Conservation (phyloP, 148 eudicot species). For the Dianthus caryophyllus region DNA sequence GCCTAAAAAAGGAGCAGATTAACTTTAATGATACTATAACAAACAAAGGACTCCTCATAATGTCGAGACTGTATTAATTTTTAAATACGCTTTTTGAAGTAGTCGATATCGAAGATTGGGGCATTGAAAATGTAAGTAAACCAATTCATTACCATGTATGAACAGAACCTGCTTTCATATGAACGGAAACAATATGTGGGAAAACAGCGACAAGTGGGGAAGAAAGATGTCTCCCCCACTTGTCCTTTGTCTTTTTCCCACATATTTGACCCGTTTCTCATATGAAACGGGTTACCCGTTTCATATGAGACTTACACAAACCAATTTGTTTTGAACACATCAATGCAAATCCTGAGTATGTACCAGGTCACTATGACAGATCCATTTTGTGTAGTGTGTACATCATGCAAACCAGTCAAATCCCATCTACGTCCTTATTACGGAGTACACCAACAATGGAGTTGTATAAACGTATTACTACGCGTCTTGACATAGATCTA, state of each 20-base stretch:
- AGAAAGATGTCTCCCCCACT: no score
- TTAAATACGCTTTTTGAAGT: background rate
- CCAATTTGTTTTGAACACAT: slow-evolving; percentile 10
- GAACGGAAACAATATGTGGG: no score
- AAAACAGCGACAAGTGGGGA: no score
- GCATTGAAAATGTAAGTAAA: background rate
- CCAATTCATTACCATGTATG: no score
- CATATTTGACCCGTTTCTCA: no score
- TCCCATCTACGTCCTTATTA: background rate
- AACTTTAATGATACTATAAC: background rate
- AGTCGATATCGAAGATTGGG: background rate
- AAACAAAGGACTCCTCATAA: background rate
- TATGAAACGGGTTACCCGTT: no score
- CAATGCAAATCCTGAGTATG: slow-evolving; percentile 7
- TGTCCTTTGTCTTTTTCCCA: no score
- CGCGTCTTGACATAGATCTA: background rate
- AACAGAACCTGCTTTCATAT: no score
- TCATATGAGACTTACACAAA: no score
- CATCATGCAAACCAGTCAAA: background rate
- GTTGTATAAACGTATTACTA: background rate
- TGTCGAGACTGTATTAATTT: background rate
- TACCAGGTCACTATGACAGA: background rate
- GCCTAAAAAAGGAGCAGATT: background rate
- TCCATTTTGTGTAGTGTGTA: background rate
- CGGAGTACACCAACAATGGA: background rate